Conservation (phyloP, 225 moss, liverwort and hornwort species). For the Neckera pumila region DNA sequence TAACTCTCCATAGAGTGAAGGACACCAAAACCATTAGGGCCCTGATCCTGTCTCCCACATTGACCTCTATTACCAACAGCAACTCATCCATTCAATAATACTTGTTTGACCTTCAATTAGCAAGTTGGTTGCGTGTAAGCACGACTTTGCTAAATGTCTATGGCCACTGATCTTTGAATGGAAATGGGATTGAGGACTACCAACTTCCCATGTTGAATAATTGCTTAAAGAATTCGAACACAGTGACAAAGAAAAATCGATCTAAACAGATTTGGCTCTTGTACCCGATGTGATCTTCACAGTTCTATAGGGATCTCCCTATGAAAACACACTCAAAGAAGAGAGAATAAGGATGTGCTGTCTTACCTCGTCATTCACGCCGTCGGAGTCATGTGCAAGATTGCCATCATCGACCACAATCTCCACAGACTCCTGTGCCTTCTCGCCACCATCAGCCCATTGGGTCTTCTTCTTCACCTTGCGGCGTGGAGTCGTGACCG, state of each 20-base stretch:
- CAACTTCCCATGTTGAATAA: neutral
- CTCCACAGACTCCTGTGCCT: conserved; percentile 13
- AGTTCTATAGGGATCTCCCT: neutral
- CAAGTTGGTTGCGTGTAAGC: neutral
- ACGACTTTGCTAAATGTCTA: neutral
- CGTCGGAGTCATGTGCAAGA: neutral
- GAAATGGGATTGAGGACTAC: neutral
- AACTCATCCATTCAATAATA: neutral
- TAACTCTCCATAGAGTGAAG: neutral
- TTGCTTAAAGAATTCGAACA: neutral
- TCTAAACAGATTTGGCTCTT: neutral
- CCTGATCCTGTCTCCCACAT: neutral
- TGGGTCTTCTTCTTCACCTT: conserved; percentile 23
- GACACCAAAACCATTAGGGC: neutral
- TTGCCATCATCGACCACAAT: conserved; percentile 42
- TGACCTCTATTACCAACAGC: neutral
- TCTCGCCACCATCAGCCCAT: conserved; percentile 38
- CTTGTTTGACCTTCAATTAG: neutral
- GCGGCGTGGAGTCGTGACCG: neutral
- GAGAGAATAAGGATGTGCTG: neutral
- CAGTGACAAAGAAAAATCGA: neutral
- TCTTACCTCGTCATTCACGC: conserved; percentile 14
- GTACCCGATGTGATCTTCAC: neutral
- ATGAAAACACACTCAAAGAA: neutral
- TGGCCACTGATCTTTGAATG: neutral